Percentiles rank a stretch among this genome's conserved stretches.
Evolutionary conservation across 805 yeast species (phyloP).

Genomic region (Priceomyces castillae): DNA sequence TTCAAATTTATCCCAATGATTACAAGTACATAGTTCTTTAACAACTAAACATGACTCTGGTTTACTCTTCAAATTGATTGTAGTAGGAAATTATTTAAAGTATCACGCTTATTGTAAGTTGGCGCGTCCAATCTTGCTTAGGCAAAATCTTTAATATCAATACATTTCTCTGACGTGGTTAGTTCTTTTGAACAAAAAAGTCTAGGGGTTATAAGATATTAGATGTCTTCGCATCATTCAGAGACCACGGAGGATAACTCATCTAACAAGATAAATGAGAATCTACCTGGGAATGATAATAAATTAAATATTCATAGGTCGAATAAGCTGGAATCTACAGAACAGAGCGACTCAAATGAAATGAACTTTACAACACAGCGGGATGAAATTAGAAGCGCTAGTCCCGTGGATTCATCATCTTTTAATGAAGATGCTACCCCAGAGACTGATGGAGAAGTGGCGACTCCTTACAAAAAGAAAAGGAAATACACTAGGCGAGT

Average conservation of each 20-base stretch:
- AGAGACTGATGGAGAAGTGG: neutral
- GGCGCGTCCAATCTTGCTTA: constrained; percentile 1
- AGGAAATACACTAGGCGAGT: constrained; percentile 5
- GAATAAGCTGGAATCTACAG: neutral
- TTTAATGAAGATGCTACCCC: neutral
- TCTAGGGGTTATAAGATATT: neutral
- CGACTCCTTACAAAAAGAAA: neutral
- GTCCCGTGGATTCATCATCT: neutral
- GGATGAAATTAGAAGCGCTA: neutral
- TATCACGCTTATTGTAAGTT: no score
- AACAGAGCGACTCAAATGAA: neutral
- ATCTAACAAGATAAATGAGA: neutral
- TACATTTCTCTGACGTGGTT: neutral
- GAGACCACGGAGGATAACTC: neutral
- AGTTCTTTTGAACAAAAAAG: neutral
- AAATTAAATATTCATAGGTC: neutral
- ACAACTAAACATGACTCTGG: neutral
- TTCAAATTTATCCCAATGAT: neutral
- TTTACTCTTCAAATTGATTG: no score
- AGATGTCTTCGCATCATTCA: neutral
- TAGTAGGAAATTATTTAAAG: no score
- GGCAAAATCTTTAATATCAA: neutral
- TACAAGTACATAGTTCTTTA: neutral
- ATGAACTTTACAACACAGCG: neutral
- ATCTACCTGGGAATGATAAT: neutral